Conservation (phyloP, 2,329 filamentous ascomycete genomes). For the Diplodia intermedia region DNA sequence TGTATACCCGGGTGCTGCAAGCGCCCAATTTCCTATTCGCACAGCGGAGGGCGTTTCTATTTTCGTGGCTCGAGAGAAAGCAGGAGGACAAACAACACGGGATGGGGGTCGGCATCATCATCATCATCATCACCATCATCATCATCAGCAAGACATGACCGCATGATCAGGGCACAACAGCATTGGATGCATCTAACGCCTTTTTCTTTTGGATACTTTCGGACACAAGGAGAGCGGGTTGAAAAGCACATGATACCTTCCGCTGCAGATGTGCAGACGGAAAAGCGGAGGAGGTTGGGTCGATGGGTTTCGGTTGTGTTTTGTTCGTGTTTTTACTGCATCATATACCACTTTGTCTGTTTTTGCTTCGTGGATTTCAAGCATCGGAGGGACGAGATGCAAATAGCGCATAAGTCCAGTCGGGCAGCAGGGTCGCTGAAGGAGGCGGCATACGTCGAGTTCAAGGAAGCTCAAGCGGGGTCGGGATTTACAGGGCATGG, state of each 20-base stretch:
- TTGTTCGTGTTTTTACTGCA: slow-evolving; percentile 16
- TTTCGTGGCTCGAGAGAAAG: background rate
- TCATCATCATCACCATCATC: background rate
- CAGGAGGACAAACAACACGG: background rate
- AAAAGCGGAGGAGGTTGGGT: background rate
- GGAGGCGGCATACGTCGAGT: background rate
- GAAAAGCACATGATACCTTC: slow-evolving; percentile 25
- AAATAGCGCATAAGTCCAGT: slow-evolving; percentile 1
- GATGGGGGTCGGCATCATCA: slow-evolving; percentile 5
- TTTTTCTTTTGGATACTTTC: slow-evolving; percentile 4
- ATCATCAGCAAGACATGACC: slow-evolving; percentile 4
- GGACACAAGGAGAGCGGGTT: slow-evolving; percentile 3
- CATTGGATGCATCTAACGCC: slow-evolving; percentile 22
- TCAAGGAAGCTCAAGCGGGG: background rate
- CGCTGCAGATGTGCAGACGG: slow-evolving; percentile 5
- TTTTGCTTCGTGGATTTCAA: background rate
- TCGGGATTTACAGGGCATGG: slow-evolving; percentile 6
- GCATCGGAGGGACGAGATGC: slow-evolving; percentile 13
- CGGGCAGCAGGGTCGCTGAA: background rate
- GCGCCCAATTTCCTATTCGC: slow-evolving; percentile 4
- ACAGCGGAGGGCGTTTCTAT: slow-evolving; percentile 4
- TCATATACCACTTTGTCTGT: slow-evolving; percentile 21
- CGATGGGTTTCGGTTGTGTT: slow-evolving; percentile 9
- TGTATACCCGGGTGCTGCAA: slow-evolving; percentile 25
- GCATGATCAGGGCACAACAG: slow-evolving; percentile 22